Evolutionary conservation across 306 rosid species (phyloP).

Genomic region (Nissolia schottii): DNA sequence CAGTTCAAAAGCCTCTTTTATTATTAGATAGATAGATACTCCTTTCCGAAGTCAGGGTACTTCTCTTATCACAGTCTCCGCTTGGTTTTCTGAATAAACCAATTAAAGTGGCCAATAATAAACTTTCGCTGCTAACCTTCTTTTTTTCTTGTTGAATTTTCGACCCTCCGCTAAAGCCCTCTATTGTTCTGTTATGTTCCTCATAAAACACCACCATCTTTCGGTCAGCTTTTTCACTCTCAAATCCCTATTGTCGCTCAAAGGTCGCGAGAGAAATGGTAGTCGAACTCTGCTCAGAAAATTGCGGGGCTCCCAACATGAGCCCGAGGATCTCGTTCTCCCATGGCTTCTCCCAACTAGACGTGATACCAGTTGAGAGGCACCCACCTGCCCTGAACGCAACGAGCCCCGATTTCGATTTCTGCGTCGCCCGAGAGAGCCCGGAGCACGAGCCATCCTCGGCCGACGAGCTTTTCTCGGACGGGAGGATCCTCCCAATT

Average conservation of each 20-base stretch:
- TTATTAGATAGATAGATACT: too few species aligned
- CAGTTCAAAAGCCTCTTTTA: conserved; percentile 14
- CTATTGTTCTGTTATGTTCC: neutral
- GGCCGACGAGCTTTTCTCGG: conserved; percentile 86
- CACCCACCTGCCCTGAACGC: conserved; percentile 56
- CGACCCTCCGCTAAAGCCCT: neutral
- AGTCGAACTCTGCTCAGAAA: conserved; percentile 60
- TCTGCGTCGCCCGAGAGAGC: conserved; percentile 61
- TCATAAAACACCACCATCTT: neutral
- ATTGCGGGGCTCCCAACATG: conserved; percentile 29
- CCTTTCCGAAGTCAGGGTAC: neutral
- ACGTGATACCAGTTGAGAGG: conserved; percentile 51
- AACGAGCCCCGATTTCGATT: conserved; percentile 70
- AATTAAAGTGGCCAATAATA: neutral
- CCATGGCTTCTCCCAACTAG: conserved; percentile 64
- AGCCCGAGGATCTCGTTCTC: conserved; percentile 89
- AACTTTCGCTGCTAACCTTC: neutral
- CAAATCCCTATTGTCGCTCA: neutral
- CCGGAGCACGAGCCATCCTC: conserved; percentile 67
- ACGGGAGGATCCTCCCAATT: conserved; percentile 62
- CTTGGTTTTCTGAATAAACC: conserved; percentile 23
- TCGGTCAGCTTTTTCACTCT: neutral
- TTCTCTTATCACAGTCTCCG: conserved; percentile 13
- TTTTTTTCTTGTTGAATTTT: neutral
- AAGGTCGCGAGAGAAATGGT: conserved; percentile 38